phyloP scores from a whole-genome alignment of 1,139 yeast species.

The Blastobotrys proliferans region DNA sequence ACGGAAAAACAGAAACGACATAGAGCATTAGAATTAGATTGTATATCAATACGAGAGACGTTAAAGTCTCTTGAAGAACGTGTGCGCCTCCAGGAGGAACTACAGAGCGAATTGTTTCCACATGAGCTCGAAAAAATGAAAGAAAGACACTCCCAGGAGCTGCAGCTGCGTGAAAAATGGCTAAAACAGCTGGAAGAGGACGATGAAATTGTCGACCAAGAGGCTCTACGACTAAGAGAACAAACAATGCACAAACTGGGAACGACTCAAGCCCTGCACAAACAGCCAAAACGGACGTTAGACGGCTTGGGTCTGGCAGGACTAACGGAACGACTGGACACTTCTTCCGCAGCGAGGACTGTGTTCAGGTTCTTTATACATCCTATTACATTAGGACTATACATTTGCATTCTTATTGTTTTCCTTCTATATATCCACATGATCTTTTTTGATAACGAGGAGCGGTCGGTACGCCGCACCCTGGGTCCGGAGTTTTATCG shows the following conservation, averaged over 20 bases:
- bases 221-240: background rate
- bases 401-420: slow-evolving; percentile 1
- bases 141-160: slow-evolving; percentile 3
- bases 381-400: slow-evolving; percentile 1
- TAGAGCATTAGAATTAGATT: slow-evolving; percentile 20
- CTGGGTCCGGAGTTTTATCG: slow-evolving; percentile 16
- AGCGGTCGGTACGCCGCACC: slow-evolving; percentile 9
- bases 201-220: slow-evolving; percentile 1
- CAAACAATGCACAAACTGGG: too few species aligned
- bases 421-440: slow-evolving; percentile 7
- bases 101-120: slow-evolving; percentile 13
- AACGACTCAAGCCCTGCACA: too few species aligned
- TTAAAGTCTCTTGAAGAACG: slow-evolving; percentile 22
- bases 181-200: background rate
- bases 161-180: slow-evolving; percentile 10
- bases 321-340: too few species aligned
- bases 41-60: slow-evolving; percentile 23
- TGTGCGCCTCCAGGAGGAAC: slow-evolving; percentile 20
- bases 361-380: background rate
- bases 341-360: too few species aligned
- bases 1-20: background rate
- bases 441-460: slow-evolving; percentile 14
- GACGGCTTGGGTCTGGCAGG: too few species aligned
- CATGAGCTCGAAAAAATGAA: slow-evolving; percentile 7
- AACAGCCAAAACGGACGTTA: too few species aligned